Percentiles rank a stretch among this genome's conserved stretches.
Conservation (phyloP, 371 early-diverging fungal species). For the Mortierella sp. region DNA sequence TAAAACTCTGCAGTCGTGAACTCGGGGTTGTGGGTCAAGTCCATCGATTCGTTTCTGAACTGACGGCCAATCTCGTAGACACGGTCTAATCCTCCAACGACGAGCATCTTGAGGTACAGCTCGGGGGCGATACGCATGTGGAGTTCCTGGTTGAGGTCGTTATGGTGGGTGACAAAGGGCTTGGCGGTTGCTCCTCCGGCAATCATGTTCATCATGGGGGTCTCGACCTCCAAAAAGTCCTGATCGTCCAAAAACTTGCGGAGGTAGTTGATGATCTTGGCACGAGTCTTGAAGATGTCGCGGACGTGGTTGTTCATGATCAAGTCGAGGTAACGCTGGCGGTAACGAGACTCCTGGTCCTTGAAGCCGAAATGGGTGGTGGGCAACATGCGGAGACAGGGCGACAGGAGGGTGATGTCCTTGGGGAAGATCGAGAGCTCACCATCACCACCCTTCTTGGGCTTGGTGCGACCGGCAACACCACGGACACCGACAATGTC, state of each 20-base stretch:
- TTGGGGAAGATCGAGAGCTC: conserved; percentile 97
- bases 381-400: conserved; percentile 98
- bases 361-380: conserved; percentile 97
- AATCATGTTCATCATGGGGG: conserved; percentile 99
- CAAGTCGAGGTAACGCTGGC: conserved; percentile 99
- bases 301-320: conserved; percentile 98
- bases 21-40: conserved; percentile 99
- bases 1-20: conserved; percentile 99
- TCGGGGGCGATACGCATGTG: conserved; percentile 99
- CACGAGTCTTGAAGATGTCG: conserved; percentile 93
- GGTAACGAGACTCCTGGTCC: conserved; percentile 97
- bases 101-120: conserved; percentile 97
- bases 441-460: conserved; percentile 73
- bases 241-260: conserved; percentile 95
- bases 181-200: conserved; percentile 99
- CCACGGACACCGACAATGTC: conserved; percentile 99
- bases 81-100: conserved; percentile 99
- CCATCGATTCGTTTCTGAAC: conserved; percentile 99
- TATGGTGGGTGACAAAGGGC: conserved; percentile 99
- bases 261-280: conserved; percentile 95
- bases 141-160: conserved; percentile 98
- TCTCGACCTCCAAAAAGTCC: conserved; percentile 99
- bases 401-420: conserved; percentile 90
- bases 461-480: conserved; percentile 92
- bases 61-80: conserved; percentile 99